Percentiles rank a stretch among this genome's conserved stretches.
phyloP scores from a whole-genome alignment of 2,329 filamentous ascomycete genomes.

The Akanthomyces muscarius region DNA sequence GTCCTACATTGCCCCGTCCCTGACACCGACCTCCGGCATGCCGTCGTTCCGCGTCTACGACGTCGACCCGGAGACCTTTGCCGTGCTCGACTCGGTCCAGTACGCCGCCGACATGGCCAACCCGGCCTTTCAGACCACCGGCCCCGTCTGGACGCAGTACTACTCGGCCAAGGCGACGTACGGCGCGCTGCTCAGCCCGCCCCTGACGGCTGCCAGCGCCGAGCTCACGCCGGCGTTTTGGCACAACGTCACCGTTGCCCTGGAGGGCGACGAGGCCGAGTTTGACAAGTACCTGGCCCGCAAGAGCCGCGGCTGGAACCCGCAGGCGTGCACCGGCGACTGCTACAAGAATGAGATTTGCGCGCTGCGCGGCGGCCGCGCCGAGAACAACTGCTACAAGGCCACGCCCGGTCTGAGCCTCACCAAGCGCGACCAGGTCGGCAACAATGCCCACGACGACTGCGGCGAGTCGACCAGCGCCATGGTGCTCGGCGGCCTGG shows the following conservation, averaged over 20 bases:
- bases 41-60: conserved; percentile 57
- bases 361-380: conserved; percentile 46
- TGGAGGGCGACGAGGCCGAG: conserved; percentile 39
- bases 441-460: conserved; percentile 24
- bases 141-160: conserved; percentile 50
- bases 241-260: conserved; percentile 51
- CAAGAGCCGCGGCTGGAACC: conserved; percentile 44
- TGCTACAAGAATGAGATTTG: conserved; percentile 48
- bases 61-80: conserved; percentile 54
- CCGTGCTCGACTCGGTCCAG: conserved; percentile 48
- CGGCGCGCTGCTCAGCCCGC: conserved; percentile 41
- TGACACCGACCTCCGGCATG: conserved; percentile 52
- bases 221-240: conserved; percentile 56
- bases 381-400: conserved; percentile 48
- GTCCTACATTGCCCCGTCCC: conserved; percentile 51
- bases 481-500: conserved; percentile 26
- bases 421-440: conserved; percentile 28
- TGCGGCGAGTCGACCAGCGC: conserved; percentile 29
- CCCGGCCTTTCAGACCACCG: conserved; percentile 38
- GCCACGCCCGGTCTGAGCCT: conserved; percentile 33
- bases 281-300: conserved; percentile 46
- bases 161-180: conserved; percentile 55
- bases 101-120: conserved; percentile 51
- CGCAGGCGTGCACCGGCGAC: conserved; percentile 37
- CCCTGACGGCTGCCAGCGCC: conserved; percentile 33